Percentiles rank a stretch among this genome's conserved stretches.
Evolutionary conservation across 202 grass and related monocot species (phyloP).

Genomic region (Setaria italica): DNA sequence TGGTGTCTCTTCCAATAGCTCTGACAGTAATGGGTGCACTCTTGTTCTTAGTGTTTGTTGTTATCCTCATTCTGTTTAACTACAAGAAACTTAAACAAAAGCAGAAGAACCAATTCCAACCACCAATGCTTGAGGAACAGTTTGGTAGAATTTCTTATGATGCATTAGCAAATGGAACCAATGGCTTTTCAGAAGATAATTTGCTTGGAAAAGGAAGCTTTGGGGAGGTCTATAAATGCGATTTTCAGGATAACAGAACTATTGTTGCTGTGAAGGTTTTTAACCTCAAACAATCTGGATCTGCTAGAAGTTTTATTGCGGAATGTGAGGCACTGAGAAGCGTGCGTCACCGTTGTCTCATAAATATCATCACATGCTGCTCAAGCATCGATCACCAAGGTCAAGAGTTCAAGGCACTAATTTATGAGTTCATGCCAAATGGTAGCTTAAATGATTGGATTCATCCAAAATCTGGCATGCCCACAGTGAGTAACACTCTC

Average conservation of each 20-base stretch:
- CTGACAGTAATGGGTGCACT: not conserved
- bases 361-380: slow-evolving; percentile 43
- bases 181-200: slow-evolving; percentile 33
- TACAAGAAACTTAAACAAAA: not conserved
- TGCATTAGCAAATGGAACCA: slow-evolving; percentile 12
- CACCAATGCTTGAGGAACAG: not conserved
- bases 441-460: slow-evolving; percentile 34
- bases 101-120: not conserved
- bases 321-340: slow-evolving; percentile 31
- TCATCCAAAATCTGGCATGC: not conserved
- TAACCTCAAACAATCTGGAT: not conserved
- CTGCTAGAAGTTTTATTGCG: slow-evolving; percentile 32
- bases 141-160: not conserved
- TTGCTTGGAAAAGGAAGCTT: slow-evolving; percentile 42
- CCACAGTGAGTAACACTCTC: not conserved
- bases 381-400: slow-evolving; percentile 25
- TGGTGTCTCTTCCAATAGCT: not conserved
- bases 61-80: not conserved
- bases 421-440: slow-evolving; percentile 55
- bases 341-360: slow-evolving; percentile 1
- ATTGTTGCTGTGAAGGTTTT: slow-evolving; percentile 26
- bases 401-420: slow-evolving; percentile 48
- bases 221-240: slow-evolving; percentile 34
- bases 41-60: not conserved
- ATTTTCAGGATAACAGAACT: not conserved